Evolutionary conservation across 2,329 filamentous ascomycete species (phyloP), one percentile per base, ranked within the genome.

Genomic region (Alternaria novae-zelandiae): DNA sequence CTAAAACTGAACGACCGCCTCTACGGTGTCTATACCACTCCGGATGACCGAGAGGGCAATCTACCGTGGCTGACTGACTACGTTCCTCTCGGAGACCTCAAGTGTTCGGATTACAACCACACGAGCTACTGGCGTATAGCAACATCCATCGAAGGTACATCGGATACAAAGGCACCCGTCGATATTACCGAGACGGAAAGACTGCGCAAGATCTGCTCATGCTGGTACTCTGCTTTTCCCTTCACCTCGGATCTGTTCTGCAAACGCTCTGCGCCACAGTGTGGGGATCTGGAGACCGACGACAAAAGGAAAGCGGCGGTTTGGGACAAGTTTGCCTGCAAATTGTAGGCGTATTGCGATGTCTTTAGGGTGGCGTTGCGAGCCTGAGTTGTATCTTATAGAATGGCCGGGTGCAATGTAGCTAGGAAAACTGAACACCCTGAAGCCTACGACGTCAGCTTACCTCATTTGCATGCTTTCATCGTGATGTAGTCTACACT

Each of bases 41-140:
- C 36, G n/a, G 36, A 41, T 11, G 36, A 41, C 0, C 36, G 36
- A 41, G 36, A 41, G n/a, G n/a, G 2, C 2, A 41, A 41, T 0
- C 36, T 41, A 0, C 36, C 36, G 2, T 41, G 36, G 36, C 36
- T 41, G 2, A 41, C 36, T 3, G n/a, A 41, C 2, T 41, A 41
- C 36, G 3, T 3, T 17, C 1, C 15, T 17, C 36, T 41, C 36
- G 36, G n/a, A 2, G 36, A 41, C 3, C 36, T 41, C 36, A 10
- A 41, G 36, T 41, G 36, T 41, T 2, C 36, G 36, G 3, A 41
- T 17, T 41, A 41, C 36, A 41, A 41, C 1, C 2, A 41, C 36
- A 41, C 36, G 0, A 41, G n/a, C 36, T 0, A 41, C 36, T 41
- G 36, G 36, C 36, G 2, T 41, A 41, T 41, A 2, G 0, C 0